Percentiles rank a stretch among this genome's conserved stretches.
These are phyloP conservation scores for Flaveria linearis DNA, from an alignment of 129 eudicot species.

Conservation along the genomic window DNA sequence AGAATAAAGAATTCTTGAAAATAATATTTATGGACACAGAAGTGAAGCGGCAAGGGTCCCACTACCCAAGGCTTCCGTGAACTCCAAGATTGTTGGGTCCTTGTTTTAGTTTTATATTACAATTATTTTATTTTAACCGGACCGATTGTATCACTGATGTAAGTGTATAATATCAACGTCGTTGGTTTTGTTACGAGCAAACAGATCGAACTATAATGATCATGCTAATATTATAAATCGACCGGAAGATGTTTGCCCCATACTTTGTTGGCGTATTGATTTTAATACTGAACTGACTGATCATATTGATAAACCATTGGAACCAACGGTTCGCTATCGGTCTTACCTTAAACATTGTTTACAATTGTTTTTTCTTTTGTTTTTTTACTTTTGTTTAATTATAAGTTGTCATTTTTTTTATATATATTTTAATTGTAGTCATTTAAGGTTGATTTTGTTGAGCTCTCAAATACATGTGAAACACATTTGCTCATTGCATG, in stretches of 20 bases:
- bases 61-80: slow-evolving; percentile 25
- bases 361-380: background rate
- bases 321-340: background rate
- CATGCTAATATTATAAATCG: background rate
- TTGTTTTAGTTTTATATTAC: background rate
- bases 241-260: background rate
- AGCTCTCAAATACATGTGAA: background rate
- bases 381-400: no score
- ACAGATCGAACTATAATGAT: background rate
- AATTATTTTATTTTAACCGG: background rate
- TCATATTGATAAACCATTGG: background rate
- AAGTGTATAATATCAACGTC: background rate
- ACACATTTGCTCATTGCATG: background rate
- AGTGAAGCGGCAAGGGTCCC: slow-evolving; percentile 26
- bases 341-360: background rate
- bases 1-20: slow-evolving; percentile 23
- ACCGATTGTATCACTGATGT: no score
- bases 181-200: background rate
- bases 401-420: no score
- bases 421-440: background rate
- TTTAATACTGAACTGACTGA: no score
- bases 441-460: background rate
- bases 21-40: background rate
- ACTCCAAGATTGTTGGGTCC: slow-evolving; percentile 43
- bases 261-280: background rate